Conservation (phyloP, 2,329 filamentous ascomycete genomes). For the Zelopaecilomyces penicillatus region DNA sequence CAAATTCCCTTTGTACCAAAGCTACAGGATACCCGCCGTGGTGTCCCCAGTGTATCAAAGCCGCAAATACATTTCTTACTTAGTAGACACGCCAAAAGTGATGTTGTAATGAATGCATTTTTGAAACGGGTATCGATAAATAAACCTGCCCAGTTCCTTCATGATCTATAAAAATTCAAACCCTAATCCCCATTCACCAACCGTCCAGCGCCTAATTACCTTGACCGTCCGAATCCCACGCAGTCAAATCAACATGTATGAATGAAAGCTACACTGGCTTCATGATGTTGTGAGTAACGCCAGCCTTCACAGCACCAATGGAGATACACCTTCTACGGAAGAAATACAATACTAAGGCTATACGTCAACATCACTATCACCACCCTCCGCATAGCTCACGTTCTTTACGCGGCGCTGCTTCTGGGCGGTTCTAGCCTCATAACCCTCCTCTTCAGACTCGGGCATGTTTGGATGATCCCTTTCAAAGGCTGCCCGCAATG, state of each 20-base stretch:
- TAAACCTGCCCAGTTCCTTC: too few relatives aligned
- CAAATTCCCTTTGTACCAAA: conserved; percentile 45
- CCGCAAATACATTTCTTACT: conserved; percentile 33
- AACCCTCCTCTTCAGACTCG: conserved; percentile 15
- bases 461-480: conserved; percentile 36
- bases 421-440: conserved; percentile 14
- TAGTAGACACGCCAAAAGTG: conserved; percentile 18
- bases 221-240: too few relatives aligned
- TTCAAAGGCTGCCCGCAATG: conserved; percentile 44
- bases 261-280: too few relatives aligned
- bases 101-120: too few relatives aligned
- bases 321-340: too few relatives aligned
- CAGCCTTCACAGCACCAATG: too few relatives aligned
- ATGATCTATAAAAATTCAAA: too few relatives aligned
- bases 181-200: too few relatives aligned
- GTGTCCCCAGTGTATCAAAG: conserved; percentile 44
- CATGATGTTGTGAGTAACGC: too few relatives aligned
- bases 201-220: too few relatives aligned
- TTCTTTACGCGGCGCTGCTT: conserved; percentile 29
- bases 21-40: conserved; percentile 24
- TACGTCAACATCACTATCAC: conserved; percentile 3
- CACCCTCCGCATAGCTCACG: conserved; percentile 26
- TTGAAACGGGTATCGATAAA: too few relatives aligned
- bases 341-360: not conserved
- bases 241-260: too few relatives aligned